phyloP scores from a whole-genome alignment of 345 rosid genomes.

The Boechera stricta region DNA sequence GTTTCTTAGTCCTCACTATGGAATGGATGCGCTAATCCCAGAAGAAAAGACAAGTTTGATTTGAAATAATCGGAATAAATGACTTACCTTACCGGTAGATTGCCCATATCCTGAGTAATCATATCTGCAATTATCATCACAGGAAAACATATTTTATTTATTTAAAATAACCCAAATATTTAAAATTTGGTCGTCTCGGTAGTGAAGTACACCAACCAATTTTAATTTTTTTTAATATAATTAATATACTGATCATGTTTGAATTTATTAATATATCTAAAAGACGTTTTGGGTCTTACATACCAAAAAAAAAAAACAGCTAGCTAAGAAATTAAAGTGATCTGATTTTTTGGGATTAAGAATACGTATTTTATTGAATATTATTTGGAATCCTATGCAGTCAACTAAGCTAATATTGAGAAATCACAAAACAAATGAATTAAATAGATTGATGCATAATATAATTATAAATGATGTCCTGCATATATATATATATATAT shows the following conservation, averaged over 20 bases:
- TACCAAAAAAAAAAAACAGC: not conserved
- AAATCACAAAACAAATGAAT: conserved; percentile 7
- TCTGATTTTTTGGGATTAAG: not conserved
- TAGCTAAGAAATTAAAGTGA: not conserved
- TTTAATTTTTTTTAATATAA: not conserved
- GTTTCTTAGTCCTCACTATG: not conserved
- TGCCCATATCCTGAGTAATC: conserved; percentile 94
- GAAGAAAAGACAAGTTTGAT: not conserved
- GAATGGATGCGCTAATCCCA: not conserved
- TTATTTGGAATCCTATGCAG: conserved; percentile 10
- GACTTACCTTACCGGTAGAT: conserved; percentile 84
- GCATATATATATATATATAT: not conserved
- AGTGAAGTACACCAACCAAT: not conserved
- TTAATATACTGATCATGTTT: not conserved
- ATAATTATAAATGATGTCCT: not conserved
- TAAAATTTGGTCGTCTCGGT: not conserved
- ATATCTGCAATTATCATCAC: conserved; percentile 56
- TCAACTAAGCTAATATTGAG: not conserved
- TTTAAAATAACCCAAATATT: not conserved
- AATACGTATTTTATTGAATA: not conserved
- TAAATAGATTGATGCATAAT: not conserved
- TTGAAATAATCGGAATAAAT: conserved; percentile 7
- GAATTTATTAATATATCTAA: not conserved
- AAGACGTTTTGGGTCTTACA: not conserved
- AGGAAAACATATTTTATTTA: not conserved